phyloP scores from a whole-genome alignment of 2,329 filamentous ascomycete species.

The Epichloe sp. region DNA sequence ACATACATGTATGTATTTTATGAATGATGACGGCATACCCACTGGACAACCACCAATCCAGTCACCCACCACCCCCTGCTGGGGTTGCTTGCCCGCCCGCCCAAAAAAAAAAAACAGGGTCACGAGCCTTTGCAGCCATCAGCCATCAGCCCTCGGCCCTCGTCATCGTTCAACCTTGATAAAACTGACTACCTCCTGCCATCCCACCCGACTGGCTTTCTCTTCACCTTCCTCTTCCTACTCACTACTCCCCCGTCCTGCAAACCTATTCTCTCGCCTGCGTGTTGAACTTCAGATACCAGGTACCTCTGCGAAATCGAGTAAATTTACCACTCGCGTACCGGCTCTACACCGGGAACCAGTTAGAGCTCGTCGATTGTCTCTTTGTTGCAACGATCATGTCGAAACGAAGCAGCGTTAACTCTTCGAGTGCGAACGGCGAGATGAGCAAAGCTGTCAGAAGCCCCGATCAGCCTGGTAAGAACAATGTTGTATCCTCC shows the following conservation, averaged over 20 bases:
- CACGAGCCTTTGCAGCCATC: neutral
- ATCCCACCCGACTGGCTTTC: neutral
- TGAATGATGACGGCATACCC: too few relatives aligned
- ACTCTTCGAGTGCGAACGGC: slow-evolving; percentile 14
- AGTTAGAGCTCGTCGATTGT: neutral
- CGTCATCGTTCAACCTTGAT: slow-evolving; percentile 1
- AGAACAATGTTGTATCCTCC: slow-evolving; percentile 4
- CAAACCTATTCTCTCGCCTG: neutral
- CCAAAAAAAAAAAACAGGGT: neutral
- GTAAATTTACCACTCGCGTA: neutral
- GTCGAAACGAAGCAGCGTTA: slow-evolving; percentile 47
- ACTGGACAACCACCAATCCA: too few relatives aligned
- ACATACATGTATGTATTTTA: too few relatives aligned
- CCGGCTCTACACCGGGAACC: neutral
- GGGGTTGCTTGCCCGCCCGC: neutral
- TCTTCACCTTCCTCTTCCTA: neutral
- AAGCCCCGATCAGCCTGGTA: slow-evolving; percentile 21
- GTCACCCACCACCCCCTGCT: neutral
- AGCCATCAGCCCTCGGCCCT: neutral
- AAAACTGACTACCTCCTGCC: neutral
- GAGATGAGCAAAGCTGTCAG: slow-evolving; percentile 16
- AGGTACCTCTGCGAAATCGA: neutral
- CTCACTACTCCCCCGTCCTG: slow-evolving; percentile 19
- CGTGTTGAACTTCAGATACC: neutral
- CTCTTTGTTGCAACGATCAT: slow-evolving; percentile 28